These are phyloP conservation scores for Arctostaphylos glauca DNA, from an alignment of 148 eudicot species.

Conservation along the genomic window DNA sequence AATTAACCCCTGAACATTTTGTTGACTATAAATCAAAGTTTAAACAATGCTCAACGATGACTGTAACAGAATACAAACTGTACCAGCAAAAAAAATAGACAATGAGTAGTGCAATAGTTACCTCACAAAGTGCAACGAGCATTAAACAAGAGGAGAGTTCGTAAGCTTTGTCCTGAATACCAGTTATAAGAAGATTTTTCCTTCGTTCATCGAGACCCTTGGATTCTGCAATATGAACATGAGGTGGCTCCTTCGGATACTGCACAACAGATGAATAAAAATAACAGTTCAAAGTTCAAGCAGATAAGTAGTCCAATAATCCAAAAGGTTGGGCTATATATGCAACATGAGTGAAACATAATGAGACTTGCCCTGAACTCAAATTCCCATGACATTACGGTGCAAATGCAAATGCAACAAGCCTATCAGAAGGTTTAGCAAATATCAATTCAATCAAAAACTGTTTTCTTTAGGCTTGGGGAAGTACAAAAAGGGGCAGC, in stretches of 20 bases:
- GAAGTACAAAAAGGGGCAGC: background rate
- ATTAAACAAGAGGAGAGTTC: slow-evolving; percentile 78
- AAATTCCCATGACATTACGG: background rate
- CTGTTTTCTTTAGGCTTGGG: background rate
- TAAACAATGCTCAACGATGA: background rate
- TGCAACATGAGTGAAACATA: background rate
- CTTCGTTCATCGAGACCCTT: slow-evolving; percentile 89
- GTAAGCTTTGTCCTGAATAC: slow-evolving; percentile 53
- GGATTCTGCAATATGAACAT: slow-evolving; percentile 56
- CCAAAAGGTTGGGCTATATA: background rate
- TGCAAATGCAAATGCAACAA: background rate
- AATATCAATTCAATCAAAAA: background rate
- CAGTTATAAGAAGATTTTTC: slow-evolving; percentile 46
- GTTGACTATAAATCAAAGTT: background rate
- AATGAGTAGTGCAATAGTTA: slow-evolving; percentile 25
- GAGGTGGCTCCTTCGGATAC: slow-evolving; percentile 90
- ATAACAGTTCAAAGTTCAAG: slow-evolving; percentile 19
- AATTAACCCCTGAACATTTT: background rate
- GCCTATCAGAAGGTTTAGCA: background rate
- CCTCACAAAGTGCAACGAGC: slow-evolving; percentile 97
- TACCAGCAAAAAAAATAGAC: background rate
- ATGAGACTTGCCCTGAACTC: background rate
- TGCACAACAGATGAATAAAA: slow-evolving; percentile 38
- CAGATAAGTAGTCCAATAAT: background rate
- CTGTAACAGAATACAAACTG: background rate